A percentile compares a stretch with the other conserved stretches of the same genome.
Evolutionary conservation across 2,329 filamentous ascomycete species (phyloP).

Genomic region (Eutypa lata): DNA sequence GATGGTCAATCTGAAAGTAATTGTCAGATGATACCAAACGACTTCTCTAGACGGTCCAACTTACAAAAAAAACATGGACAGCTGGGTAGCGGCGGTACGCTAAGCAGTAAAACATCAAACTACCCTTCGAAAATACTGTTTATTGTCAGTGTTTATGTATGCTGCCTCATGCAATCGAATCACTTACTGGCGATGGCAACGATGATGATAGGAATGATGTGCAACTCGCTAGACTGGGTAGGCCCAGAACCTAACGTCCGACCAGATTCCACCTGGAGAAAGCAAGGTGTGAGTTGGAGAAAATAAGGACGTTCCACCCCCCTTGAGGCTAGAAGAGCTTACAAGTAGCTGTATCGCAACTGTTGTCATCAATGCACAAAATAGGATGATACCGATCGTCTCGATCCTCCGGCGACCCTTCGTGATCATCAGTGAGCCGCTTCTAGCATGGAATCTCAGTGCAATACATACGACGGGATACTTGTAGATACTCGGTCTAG

Average conservation of each 20-base stretch:
- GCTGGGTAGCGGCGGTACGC: conserved; percentile 50
- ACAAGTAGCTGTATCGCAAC: conserved; percentile 61
- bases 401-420: conserved; percentile 59
- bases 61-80: conserved; percentile 53
- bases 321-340: conserved; percentile 20
- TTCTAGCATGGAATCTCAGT: conserved; percentile 3
- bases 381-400: conserved; percentile 63
- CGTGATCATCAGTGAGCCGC: conserved; percentile 6
- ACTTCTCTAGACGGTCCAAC: conserved; percentile 5
- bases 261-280: conserved; percentile 49
- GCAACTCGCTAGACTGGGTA: conserved; percentile 39
- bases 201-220: conserved; percentile 53
- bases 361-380: conserved; percentile 64
- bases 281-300: conserved; percentile 14
- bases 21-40: background rate
- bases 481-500: conserved; percentile 57
- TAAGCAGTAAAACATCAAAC: conserved; percentile 53
- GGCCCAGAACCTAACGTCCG: conserved; percentile 45
- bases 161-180: background rate
- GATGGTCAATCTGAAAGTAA: conserved; percentile 44
- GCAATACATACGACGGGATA: conserved; percentile 50
- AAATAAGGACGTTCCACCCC: conserved; percentile 7
- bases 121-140: conserved; percentile 47
- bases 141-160: conserved; percentile 8
- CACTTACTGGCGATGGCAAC: conserved; percentile 51